A percentile compares a stretch with the other conserved stretches of the same genome.
Evolutionary conservation across 352 stramenopile species (phyloP).

Genomic region (Thraustochytrium sp.): DNA sequence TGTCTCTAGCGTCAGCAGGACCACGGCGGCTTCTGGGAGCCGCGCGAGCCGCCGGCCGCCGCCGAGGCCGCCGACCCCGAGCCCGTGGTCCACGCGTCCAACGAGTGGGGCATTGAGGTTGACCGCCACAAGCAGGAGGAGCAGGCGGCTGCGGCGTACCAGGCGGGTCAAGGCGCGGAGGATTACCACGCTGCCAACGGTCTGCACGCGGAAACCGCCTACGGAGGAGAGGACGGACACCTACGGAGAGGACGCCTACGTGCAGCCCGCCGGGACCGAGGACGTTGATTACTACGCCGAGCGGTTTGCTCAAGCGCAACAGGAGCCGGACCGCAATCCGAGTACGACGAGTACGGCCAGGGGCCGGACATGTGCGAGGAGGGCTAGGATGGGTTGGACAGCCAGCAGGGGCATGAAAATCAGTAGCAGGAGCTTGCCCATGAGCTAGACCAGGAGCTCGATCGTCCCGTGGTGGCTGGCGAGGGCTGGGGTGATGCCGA

Average conservation of each 20-base stretch:
- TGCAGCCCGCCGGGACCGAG: no score
- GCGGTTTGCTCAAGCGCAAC: no score
- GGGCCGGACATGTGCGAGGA: no score
- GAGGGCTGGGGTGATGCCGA: no score
- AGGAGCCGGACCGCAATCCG: no score
- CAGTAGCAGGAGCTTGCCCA: no score
- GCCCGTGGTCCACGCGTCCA: slow-evolving; percentile 63
- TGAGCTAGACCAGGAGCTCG: no score
- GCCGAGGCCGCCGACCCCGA: slow-evolving; percentile 55
- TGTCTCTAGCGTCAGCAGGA: slow-evolving; percentile 65
- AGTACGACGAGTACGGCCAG: no score
- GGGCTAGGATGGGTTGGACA: no score
- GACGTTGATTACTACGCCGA: no score
- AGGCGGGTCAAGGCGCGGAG: not conserved
- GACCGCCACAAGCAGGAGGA: not conserved
- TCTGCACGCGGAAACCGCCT: not conserved
- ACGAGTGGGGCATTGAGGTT: slow-evolving; percentile 78
- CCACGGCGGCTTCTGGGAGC: slow-evolving; percentile 56
- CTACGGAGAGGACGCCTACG: not conserved
- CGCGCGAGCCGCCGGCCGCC: slow-evolving; percentile 64
- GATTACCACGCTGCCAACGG: not conserved
- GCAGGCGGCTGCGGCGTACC: not conserved
- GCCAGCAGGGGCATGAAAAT: no score
- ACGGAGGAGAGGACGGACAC: not conserved
- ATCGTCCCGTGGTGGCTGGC: no score